A percentile compares a stretch with the other conserved stretches of the same genome.
These are phyloP conservation scores for Sporobolomyces pararoseus DNA, from an alignment of 768 basidiomycete genomes.

Conservation along the genomic window DNA sequence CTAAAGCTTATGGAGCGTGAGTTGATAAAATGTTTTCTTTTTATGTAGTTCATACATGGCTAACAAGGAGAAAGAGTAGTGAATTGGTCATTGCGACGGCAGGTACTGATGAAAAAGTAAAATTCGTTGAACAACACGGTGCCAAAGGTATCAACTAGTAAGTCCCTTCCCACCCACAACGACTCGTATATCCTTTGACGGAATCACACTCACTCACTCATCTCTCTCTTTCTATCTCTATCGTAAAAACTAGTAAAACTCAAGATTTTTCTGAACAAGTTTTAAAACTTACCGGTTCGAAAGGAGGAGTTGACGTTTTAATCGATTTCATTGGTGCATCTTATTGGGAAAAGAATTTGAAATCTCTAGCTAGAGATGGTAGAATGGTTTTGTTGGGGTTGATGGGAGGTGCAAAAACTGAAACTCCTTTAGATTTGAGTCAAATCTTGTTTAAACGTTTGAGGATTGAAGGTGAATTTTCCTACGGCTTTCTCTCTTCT, in stretches of 20 bases:
- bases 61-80: too few relatives aligned
- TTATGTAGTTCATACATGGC: too few relatives aligned
- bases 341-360: constrained; percentile 71
- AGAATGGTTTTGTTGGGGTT: constrained; percentile 66
- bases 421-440: constrained; percentile 52
- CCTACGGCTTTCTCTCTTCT: too few relatives aligned
- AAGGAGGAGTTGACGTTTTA: constrained; percentile 78
- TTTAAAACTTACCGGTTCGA: constrained; percentile 58
- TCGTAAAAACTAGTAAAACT: constrained; percentile 70
- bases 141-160: constrained; percentile 44
- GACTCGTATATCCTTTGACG: too few relatives aligned
- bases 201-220: too few relatives aligned
- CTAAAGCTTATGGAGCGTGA: constrained; percentile 69
- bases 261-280: constrained; percentile 64
- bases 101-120: constrained; percentile 74
- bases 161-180: neutral
- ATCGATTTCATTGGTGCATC: constrained; percentile 68
- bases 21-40: too few relatives aligned
- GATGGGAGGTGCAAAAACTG: constrained; percentile 57
- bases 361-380: constrained; percentile 66
- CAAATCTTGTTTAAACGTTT: constrained; percentile 79
- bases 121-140: constrained; percentile 64
- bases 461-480: constrained; percentile 58
- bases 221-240: constrained; percentile 2
- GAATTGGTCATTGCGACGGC: constrained; percentile 76